Evolutionary conservation across 2,329 filamentous ascomycete species (phyloP).

Genomic region (Rhynchosporium agropyri): DNA sequence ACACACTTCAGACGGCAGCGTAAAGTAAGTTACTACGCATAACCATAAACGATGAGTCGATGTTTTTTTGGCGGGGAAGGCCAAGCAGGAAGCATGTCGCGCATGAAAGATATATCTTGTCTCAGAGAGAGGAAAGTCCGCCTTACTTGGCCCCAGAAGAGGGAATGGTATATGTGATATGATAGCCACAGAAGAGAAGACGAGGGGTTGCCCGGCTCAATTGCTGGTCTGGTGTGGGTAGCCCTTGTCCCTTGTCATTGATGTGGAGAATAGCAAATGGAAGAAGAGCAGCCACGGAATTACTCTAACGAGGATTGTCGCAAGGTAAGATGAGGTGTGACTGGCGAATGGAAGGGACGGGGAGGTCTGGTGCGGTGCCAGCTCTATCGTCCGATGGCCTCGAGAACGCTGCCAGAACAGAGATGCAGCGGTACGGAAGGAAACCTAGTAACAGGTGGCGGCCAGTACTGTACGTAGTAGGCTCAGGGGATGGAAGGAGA

Average conservation of each 20-base stretch:
- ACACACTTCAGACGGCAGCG: constrained; percentile 32
- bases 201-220: constrained; percentile 34
- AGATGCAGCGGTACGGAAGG: not conserved
- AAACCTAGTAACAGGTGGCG: constrained; percentile 24
- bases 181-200: constrained; percentile 30
- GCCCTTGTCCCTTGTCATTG: constrained; percentile 27
- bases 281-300: constrained; percentile 30
- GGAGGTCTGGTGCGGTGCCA: constrained; percentile 31
- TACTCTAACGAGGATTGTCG: constrained; percentile 36
- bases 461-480: constrained; percentile 15
- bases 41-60: constrained; percentile 24
- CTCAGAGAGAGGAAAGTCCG: constrained; percentile 20
- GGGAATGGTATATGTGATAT: constrained; percentile 4
- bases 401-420: constrained; percentile 36
- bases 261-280: constrained; percentile 39
- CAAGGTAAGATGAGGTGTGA: constrained; percentile 41
- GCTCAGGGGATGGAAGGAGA: constrained; percentile 15
- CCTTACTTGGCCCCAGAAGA: constrained; percentile 34
- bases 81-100: constrained; percentile 14
- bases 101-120: constrained; percentile 27
- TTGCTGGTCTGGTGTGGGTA: constrained; percentile 30
- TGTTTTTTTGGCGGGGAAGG: constrained; percentile 14
- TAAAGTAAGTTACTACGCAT: constrained; percentile 26
- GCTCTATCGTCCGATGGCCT: constrained; percentile 41
- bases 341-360: constrained; percentile 20